Percentiles rank a stretch among this genome's conserved stretches.
Conservation (phyloP, 2,329 filamentous ascomycete species). For the Fusarium anguioides region DNA sequence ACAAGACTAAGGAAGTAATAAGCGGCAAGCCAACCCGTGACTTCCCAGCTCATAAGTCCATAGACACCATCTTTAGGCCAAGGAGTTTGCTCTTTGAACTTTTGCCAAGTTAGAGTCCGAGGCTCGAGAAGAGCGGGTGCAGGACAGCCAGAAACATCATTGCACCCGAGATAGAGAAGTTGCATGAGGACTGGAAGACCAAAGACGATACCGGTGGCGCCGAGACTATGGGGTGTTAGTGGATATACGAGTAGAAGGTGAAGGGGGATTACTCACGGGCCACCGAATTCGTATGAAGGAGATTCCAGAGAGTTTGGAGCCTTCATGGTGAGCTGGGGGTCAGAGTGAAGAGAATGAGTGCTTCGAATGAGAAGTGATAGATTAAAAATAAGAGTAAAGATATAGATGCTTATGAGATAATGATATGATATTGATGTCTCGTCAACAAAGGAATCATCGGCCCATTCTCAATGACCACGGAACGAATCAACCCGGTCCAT, state of each 20-base stretch:
- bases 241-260: not conserved
- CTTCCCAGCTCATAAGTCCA: constrained; percentile 74
- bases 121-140: constrained; percentile 79
- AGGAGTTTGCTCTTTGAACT: constrained; percentile 78
- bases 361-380: not conserved
- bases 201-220: constrained; percentile 78
- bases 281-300: constrained; percentile 48
- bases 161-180: constrained; percentile 81
- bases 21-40: constrained; percentile 72
- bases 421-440: not conserved
- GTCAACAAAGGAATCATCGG: constrained; percentile 14
- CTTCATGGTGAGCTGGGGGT: constrained; percentile 15
- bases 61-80: constrained; percentile 77
- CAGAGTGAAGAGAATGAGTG: not conserved
- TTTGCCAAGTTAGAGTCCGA: constrained; percentile 72
- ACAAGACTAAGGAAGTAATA: constrained; percentile 81
- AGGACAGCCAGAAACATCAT: constrained; percentile 88
- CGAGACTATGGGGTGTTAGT: constrained; percentile 62
- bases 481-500: constrained; percentile 33
- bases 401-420: not conserved
- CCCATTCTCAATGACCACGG: constrained; percentile 34
- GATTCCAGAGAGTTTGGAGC: not conserved
- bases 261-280: constrained; percentile 43
- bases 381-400: not conserved
- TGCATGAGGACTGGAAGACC: constrained; percentile 81